Evolutionary conservation across 202 grass and related monocot genomes (phyloP).

Genomic region (Schoenoplectus triqueter): DNA sequence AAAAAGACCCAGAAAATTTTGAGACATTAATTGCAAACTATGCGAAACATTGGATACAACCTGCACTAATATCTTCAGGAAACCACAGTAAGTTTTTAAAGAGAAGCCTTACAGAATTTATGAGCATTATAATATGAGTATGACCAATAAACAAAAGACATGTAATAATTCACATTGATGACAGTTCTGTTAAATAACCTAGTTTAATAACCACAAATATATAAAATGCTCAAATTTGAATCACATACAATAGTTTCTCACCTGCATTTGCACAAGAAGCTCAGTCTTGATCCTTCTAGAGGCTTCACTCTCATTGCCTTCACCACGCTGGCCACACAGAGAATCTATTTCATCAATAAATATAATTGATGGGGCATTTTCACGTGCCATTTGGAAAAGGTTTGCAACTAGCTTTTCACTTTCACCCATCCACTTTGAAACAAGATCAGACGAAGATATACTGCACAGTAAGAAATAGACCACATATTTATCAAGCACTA

Average conservation of each 20-base stretch:
- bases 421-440: slow-evolving; percentile 99
- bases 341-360: slow-evolving; percentile 99
- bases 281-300: slow-evolving; percentile 98
- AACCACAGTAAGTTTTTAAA: background rate
- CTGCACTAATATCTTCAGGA: background rate
- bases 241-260: slow-evolving; percentile 34
- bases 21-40: slow-evolving; percentile 4
- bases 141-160: background rate
- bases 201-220: background rate
- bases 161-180: background rate
- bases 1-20: background rate
- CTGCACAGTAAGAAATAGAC: slow-evolving; percentile 48
- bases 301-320: slow-evolving; percentile 98
- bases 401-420: slow-evolving; percentile 96
- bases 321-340: slow-evolving; percentile 83
- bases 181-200: slow-evolving; percentile 6
- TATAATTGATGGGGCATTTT: slow-evolving; percentile 96
- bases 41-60: background rate
- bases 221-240: background rate
- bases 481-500: slow-evolving; percentile 10
- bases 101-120: background rate
- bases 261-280: slow-evolving; percentile 99
- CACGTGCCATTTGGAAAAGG: slow-evolving; percentile 95
- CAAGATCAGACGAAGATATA: slow-evolving; percentile 98
- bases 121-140: background rate